These are phyloP conservation scores for Serendipita sp. DNA, from an alignment of 768 basidiomycete genomes.

Conservation along the genomic window DNA sequence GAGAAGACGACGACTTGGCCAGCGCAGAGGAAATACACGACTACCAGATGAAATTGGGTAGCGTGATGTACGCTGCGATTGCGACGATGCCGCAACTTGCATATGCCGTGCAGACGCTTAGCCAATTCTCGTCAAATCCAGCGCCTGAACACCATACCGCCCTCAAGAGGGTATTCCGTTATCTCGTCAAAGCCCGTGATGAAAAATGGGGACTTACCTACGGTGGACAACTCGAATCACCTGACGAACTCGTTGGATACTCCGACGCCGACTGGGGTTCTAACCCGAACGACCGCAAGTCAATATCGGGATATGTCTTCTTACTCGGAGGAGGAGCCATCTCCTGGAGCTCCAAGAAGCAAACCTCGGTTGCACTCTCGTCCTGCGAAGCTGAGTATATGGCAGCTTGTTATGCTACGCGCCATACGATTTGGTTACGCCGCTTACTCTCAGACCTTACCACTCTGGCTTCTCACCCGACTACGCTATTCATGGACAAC, in stretches of 20 bases:
- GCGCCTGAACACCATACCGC: slow-evolving; percentile 15
- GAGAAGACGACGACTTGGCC: neutral
- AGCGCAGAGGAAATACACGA: neutral
- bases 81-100: slow-evolving; percentile 11
- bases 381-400: no score
- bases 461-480: no score
- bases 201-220: slow-evolving; percentile 4
- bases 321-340: no score
- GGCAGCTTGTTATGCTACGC: no score
- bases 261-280: no score
- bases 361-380: no score
- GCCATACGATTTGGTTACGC: no score
- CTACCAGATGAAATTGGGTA: slow-evolving; percentile 13
- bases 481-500: no score
- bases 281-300: no score
- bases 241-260: neutral
- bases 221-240: slow-evolving; percentile 8
- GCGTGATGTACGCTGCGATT: slow-evolving; percentile 18
- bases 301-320: no score
- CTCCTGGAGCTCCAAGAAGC: no score
- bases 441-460: no score
- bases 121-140: slow-evolving; percentile 17
- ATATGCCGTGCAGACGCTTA: slow-evolving; percentile 14
- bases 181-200: slow-evolving; percentile 16
- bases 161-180: slow-evolving; percentile 17